phyloP scores from a whole-genome alignment of 148 eudicot species.

The Salicornia ramosissima region DNA sequence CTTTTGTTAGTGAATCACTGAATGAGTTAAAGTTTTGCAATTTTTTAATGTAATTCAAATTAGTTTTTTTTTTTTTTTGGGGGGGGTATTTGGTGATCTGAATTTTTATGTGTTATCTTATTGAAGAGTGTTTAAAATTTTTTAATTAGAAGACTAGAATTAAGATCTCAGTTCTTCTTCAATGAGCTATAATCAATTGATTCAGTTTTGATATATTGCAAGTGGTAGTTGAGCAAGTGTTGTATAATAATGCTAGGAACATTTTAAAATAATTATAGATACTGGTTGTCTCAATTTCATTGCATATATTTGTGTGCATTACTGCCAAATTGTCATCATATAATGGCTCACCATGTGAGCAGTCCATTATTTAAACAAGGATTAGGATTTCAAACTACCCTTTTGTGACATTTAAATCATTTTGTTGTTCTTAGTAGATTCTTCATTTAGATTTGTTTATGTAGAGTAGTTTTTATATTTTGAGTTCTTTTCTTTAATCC shows the following conservation, averaged over 20 bases:
- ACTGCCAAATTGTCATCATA: not conserved
- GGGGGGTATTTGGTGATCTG: not conserved
- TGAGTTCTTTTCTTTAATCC: not conserved
- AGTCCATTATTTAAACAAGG: not conserved
- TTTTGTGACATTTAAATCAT: not conserved
- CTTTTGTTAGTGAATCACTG: not conserved
- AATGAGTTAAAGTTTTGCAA: not conserved
- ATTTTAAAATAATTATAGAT: not conserved
- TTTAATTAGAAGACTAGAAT: not conserved
- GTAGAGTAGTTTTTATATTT: no score
- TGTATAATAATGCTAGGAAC: not conserved
- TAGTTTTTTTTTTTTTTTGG: no score
- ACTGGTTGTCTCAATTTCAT: not conserved
- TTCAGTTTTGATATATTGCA: not conserved
- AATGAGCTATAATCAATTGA: not conserved
- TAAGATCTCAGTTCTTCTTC: not conserved
- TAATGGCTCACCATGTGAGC: not conserved
- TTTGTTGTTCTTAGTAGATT: not conserved
- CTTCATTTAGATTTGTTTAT: not conserved
- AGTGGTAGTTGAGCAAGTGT: not conserved
- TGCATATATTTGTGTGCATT: not conserved
- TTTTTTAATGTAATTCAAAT: not conserved
- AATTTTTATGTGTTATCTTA: no score
- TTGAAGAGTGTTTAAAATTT: not conserved
- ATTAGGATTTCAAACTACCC: not conserved